These are phyloP conservation scores for Amanita thiersii DNA, from an alignment of 768 basidiomycete genomes.

Conservation along the genomic window DNA sequence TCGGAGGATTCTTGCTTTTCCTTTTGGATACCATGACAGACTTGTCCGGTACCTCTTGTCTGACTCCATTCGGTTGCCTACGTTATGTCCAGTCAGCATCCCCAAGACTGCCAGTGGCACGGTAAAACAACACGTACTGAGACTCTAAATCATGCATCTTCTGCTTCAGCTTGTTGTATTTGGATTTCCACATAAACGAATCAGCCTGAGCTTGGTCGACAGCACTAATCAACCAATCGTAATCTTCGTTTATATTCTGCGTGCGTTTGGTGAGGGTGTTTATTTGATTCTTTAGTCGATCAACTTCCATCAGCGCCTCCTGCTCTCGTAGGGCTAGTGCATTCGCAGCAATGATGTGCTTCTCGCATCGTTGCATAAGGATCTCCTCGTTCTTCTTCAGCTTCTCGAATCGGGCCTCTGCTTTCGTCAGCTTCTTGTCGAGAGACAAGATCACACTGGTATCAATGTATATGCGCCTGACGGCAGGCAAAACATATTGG, in stretches of 20 bases:
- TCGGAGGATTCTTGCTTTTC: neutral
- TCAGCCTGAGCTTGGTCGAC: neutral
- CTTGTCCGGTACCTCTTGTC: too few relatives aligned
- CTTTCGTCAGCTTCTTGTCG: slow-evolving; percentile 23
- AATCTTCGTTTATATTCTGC: neutral
- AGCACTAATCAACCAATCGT: neutral
- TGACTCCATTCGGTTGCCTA: neutral
- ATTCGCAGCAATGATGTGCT: slow-evolving; percentile 24
- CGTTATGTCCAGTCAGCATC: neutral
- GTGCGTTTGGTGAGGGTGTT: neutral
- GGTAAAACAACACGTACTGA: neutral
- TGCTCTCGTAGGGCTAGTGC: slow-evolving; percentile 23
- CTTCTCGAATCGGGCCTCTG: slow-evolving; percentile 28
- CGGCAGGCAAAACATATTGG: slow-evolving; percentile 32
- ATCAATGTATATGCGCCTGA: slow-evolving; percentile 46
- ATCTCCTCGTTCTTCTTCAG: slow-evolving; percentile 32
- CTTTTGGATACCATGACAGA: neutral
- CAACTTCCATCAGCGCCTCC: slow-evolving; percentile 13
- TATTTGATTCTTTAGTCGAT: neutral
- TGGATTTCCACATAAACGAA: neutral
- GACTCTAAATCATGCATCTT: neutral
- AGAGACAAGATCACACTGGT: slow-evolving; percentile 15
- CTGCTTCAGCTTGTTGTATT: neutral
- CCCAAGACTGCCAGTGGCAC: neutral
- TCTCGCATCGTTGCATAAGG: slow-evolving; percentile 35